A percentile compares a stretch with the other conserved stretches of the same genome.
Conservation (phyloP, 805 yeast species). For the Candida awuae region DNA sequence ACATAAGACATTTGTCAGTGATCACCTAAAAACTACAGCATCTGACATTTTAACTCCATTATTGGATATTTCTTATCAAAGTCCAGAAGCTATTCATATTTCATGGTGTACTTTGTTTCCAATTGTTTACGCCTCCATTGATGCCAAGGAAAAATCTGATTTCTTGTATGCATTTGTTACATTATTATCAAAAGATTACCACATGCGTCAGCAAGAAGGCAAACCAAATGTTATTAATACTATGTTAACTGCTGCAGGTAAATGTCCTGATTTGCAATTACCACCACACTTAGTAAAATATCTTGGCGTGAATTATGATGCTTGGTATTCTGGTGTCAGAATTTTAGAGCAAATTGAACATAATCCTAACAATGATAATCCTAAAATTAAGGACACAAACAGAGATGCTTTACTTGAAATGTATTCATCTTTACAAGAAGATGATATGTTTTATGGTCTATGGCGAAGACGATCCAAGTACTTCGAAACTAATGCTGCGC, state of each 20-base stretch:
- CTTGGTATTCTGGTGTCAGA: conserved; percentile 85
- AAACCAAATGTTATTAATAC: conserved; percentile 85
- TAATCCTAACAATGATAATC: conserved; percentile 43
- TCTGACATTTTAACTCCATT: conserved; percentile 62
- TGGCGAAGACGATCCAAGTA: conserved; percentile 97
- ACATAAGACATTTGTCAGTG: conserved; percentile 21
- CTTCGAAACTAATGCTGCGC: conserved; percentile 84
- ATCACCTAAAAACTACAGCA: conserved; percentile 36
- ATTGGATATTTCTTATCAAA: conserved; percentile 72
- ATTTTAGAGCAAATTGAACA: conserved; percentile 65
- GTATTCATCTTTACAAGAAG: conserved; percentile 83
- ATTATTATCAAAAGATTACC: conserved; percentile 82
- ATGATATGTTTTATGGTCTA: conserved; percentile 93
- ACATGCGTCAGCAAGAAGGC: conserved; percentile 78
- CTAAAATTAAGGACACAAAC: conserved; percentile 72
- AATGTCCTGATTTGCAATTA: conserved; percentile 62
- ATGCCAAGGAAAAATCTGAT: conserved; percentile 73
- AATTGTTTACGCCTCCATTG: conserved; percentile 62
- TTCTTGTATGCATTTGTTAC: conserved; percentile 75
- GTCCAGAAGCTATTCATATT: conserved; percentile 67
- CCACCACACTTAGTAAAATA: conserved; percentile 94
- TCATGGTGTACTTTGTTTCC: conserved; percentile 87
- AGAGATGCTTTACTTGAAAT: conserved; percentile 87
- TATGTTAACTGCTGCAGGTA: conserved; percentile 73
- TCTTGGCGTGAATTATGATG: conserved; percentile 75